Evolutionary conservation across 441 rosid genomes (phyloP), one percentile per base, ranked within the genome.

Genomic region (Kokia cookei): DNA sequence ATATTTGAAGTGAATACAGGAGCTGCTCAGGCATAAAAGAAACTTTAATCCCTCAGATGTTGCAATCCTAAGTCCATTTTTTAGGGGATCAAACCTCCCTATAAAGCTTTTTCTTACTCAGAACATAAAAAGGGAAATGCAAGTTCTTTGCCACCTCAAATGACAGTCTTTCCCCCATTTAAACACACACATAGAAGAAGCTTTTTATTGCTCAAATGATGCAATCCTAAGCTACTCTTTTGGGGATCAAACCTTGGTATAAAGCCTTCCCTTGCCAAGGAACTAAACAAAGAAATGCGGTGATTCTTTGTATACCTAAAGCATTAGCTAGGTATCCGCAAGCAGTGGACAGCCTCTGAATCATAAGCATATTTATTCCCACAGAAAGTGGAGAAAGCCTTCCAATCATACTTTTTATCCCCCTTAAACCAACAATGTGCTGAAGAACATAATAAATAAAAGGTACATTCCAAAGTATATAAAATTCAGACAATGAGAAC

Each of bases 241-340:
- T 2, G 10, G 32, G 32, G 7, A 11, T 22, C 32, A 55, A 70
- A 19, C 27, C 50, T 35, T 35, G 51, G 35, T 17, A 55, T 32
- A 55, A 40, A 55, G n/a, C n/a, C n/a, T 42, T 11, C 37, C 63
- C 73, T 53, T 10, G 51, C 73, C 50, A 5, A 54, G 17, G 57
- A 70, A 55, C 26, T 53, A 35, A 48, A 67, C 24, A 48, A 48
- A 14, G 73, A 35, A 69, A 69, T 35, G 17, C 22, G 37, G 48
- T n/a, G 60, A 27, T n/a, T 69, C 72, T 69, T 53, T 53, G n/a
- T n/a, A 51, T 37, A 19, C 63, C 32, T 13, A 40, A 66, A 70
- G 61, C 5, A 66, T 66, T 66, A 47, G 71, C 65, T 48, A 75
- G 1, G 22, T 75, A 71, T 64, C 13, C 26, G 71, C 29, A 73